phyloP scores from a whole-genome alignment of 345 rosid species.

The Raphanus sativus region DNA sequence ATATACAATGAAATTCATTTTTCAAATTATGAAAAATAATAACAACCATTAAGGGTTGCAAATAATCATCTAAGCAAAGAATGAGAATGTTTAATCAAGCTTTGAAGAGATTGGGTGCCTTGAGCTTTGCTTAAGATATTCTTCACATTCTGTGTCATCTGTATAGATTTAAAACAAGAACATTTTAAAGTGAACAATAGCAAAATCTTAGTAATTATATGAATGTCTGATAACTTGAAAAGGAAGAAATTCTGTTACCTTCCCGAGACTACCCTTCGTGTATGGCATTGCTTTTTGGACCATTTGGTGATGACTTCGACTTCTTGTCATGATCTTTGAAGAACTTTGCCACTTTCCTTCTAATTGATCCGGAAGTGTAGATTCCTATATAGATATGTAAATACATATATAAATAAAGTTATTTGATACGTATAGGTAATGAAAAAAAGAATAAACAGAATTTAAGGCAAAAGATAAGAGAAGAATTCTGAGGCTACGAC shows the following conservation, averaged over 20 bases:
- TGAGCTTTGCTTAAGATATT: slow-evolving; percentile 55
- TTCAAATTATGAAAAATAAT: neutral
- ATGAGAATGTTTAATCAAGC: slow-evolving; percentile 60
- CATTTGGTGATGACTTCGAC: slow-evolving; percentile 50
- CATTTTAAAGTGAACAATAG: neutral
- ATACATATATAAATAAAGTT: neutral
- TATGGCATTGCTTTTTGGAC: slow-evolving; percentile 65
- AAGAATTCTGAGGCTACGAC: neutral
- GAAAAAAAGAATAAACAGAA: neutral
- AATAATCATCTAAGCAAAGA: slow-evolving; percentile 53
- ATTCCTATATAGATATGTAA: slow-evolving; percentile 49
- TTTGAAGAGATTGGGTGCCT: slow-evolving; percentile 54
- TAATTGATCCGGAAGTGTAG: slow-evolving; percentile 64
- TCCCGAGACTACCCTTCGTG: slow-evolving; percentile 50
- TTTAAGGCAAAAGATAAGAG: neutral
- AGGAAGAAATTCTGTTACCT: slow-evolving; percentile 41
- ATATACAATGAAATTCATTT: neutral
- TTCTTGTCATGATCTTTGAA: slow-evolving; percentile 58
- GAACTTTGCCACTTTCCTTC: slow-evolving; percentile 52
- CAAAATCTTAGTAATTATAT: neutral
- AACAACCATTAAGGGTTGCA: neutral
- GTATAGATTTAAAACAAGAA: slow-evolving; percentile 4
- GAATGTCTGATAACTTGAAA: neutral
- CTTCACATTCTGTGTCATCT: slow-evolving; percentile 63
- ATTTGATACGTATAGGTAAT: neutral